Evolutionary conservation across 768 basidiomycete species (phyloP).

Genomic region (Chalciporus piperatus): DNA sequence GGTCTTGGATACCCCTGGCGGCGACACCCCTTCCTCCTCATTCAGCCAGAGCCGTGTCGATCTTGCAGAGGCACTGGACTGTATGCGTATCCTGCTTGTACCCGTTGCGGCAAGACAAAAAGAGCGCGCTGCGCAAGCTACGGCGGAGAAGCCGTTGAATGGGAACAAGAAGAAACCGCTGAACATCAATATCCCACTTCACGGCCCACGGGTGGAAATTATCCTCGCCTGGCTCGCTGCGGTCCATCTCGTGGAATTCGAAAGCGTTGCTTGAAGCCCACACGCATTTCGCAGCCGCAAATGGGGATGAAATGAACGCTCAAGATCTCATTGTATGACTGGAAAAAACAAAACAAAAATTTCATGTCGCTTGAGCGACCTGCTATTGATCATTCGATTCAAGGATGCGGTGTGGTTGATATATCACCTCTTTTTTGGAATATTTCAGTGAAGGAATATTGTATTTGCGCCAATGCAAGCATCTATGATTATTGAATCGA

Average conservation of each 20-base stretch:
- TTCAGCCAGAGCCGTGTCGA: constrained; percentile 30
- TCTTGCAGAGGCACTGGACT: constrained; percentile 59
- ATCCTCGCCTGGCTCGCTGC: constrained; percentile 84
- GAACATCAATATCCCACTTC: constrained; percentile 77
- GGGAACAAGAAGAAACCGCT: constrained; percentile 54
- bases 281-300: not conserved
- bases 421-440: not conserved
- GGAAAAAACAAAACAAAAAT: not conserved
- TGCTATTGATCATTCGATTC: not conserved
- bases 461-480: not conserved
- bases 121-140: constrained; percentile 52
- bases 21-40: constrained; percentile 16
- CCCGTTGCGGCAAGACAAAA: constrained; percentile 66
- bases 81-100: constrained; percentile 66
- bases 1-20: constrained; percentile 24
- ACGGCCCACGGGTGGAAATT: constrained; percentile 84
- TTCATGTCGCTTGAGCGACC: not conserved
- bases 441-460: not conserved
- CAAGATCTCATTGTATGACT: constrained; percentile 11
- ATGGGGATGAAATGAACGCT: not conserved
- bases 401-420: constrained; percentile 1
- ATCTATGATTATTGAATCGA: not conserved
- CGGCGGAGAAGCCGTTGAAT: constrained; percentile 46
- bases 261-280: constrained; percentile 32
- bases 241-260: constrained; percentile 74